A percentile compares a stretch with the other conserved stretches of the same genome.
Conservation (phyloP, 768 basidiomycete species). For the Tulasnella sp. region DNA sequence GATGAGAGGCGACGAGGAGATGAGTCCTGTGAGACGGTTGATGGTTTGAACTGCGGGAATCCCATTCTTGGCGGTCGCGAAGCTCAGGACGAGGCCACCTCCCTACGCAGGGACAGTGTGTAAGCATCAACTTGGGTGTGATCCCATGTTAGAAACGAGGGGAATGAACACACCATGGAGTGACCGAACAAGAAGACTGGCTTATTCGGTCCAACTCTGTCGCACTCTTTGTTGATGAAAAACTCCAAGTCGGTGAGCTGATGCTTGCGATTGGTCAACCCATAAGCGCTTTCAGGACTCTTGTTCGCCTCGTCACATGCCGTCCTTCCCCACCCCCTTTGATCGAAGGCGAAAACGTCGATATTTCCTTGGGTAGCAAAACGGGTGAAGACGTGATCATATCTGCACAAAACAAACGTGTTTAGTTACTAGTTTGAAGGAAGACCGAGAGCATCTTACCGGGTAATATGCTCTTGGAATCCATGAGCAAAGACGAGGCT, state of each 20-base stretch:
- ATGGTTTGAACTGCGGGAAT: background rate
- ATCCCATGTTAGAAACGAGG: no score
- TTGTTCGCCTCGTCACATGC: constrained; percentile 43
- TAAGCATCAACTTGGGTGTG: no score
- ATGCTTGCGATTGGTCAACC: constrained; percentile 49
- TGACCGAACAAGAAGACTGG: constrained; percentile 57
- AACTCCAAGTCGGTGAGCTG: constrained; percentile 62
- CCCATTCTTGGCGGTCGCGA: background rate
- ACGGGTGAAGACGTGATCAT: constrained; percentile 51
- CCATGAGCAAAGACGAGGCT: constrained; percentile 65
- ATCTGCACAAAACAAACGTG: no score
- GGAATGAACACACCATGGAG: constrained; percentile 21
- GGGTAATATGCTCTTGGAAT: constrained; percentile 36
- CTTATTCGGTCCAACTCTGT: constrained; percentile 28
- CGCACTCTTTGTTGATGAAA: constrained; percentile 39
- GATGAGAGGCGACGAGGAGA: no score
- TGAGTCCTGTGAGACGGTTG: no score
- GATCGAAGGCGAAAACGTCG: constrained; percentile 63
- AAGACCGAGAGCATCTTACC: no score
- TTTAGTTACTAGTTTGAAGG: no score
- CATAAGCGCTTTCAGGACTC: constrained; percentile 44
- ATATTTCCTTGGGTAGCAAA: constrained; percentile 38
- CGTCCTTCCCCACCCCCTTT: constrained; percentile 71
- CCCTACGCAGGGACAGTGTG: constrained; percentile 8
- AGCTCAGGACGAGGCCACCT: constrained; percentile 4